Base-by-base conservation (phyloP, 1,139 yeast genomes). In the Pneumocystis wakefieldiae region DNA sequence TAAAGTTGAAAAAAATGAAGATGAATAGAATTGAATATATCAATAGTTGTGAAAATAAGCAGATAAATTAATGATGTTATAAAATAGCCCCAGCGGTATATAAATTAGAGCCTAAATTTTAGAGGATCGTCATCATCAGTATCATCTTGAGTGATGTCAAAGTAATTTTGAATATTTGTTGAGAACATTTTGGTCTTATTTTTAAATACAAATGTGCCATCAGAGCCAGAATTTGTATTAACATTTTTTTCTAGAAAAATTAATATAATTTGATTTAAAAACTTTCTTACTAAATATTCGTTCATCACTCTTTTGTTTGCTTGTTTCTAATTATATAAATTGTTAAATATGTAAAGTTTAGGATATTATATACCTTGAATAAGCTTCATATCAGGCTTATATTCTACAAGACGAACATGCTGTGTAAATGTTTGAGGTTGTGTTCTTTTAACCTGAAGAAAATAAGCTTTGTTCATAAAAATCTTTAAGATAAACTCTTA, bases 111-210 rank as follows among this genome's bases (percentile, higher is more conserved):
- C 29, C 59, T 39, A 53, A 62, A 62, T 37, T 41, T 59, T 35
- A 62, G 36, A 12, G 63, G 63, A 48, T 62, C 63, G 29, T 62
- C 35, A 32, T 32, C 63, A 29, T 62, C 63, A 24, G 61, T 62
- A 17, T 62, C 61, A 39, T 48, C n/a, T 12, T 48, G 32, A 48
- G 10, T 48, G 5, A 48, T 48, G 12, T 48, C 55, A n/a, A 24
- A 48, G 24, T 48, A 48, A 48, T 24, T 48, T 48, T 48, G 32
- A 48, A 24, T 24, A 48, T 48, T 48, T 24, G 24, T 48, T 48
- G 55, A 48, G 24, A 48, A 48, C 24, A 14, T 6, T 48, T 48
- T 48, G 24, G 28, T 24, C 24, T 48, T 24, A 48, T 48, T 17
- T 41, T 17, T 48, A 24, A 10, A 7, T 48, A 48, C 14, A 14